These are phyloP conservation scores for Monosporascus sp. DNA, from an alignment of 2,329 filamentous ascomycete genomes.

Conservation along the genomic window DNA sequence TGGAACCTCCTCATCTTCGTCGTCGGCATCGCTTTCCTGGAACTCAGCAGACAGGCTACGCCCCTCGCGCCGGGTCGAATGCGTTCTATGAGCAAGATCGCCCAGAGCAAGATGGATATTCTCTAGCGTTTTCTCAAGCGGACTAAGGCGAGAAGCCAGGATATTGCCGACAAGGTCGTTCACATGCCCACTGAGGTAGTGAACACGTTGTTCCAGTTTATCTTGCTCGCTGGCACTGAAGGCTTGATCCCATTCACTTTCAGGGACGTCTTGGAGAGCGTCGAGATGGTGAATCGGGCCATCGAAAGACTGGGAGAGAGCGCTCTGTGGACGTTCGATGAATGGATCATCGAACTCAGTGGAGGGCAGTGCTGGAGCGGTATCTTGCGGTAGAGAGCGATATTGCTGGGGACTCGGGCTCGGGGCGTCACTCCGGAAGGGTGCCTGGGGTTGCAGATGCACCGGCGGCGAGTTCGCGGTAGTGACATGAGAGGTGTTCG, in stretches of 20 bases:
- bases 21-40: constrained; percentile 85
- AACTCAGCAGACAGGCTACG: constrained; percentile 66
- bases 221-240: constrained; percentile 78
- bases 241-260: constrained; percentile 89
- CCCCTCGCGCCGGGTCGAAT: constrained; percentile 52
- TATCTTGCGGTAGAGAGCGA: constrained; percentile 41
- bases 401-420: constrained; percentile 65
- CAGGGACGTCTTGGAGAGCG: constrained; percentile 57
- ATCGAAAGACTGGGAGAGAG: constrained; percentile 41
- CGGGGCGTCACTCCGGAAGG: constrained; percentile 62
- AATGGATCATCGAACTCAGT: constrained; percentile 60
- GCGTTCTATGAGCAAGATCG: constrained; percentile 48
- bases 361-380: constrained; percentile 39
- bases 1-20: constrained; percentile 74
- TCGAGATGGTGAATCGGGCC: constrained; percentile 60
- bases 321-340: constrained; percentile 45
- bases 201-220: constrained; percentile 74
- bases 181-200: constrained; percentile 88
- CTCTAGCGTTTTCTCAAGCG: constrained; percentile 73
- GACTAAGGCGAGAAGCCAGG: constrained; percentile 70
- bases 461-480: constrained; percentile 45
- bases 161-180: constrained; percentile 78
- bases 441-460: constrained; percentile 43
- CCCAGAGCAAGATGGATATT: constrained; percentile 68
- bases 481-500: constrained; percentile 31